Conservation (phyloP, 257 asterid species). For the Solanum appendiculatum region DNA sequence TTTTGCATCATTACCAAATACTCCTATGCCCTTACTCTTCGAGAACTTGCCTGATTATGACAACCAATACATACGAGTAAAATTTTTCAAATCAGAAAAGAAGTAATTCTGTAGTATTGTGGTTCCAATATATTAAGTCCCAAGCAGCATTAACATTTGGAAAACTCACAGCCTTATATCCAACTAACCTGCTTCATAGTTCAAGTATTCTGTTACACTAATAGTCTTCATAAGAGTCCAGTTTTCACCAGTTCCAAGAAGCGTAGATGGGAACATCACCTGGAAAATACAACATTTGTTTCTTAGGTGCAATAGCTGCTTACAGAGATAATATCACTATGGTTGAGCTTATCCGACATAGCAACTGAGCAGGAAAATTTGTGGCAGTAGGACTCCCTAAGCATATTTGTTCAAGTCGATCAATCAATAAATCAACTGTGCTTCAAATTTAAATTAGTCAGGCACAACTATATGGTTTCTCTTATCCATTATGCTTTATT, state of each 20-base stretch:
- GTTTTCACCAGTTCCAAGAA: slow-evolving; percentile 87
- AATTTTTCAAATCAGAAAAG: background rate
- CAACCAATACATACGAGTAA: background rate
- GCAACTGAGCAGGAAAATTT: background rate
- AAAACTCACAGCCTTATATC: background rate
- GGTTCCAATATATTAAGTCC: background rate
- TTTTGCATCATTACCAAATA: slow-evolving; percentile 93
- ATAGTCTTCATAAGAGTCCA: slow-evolving; percentile 98
- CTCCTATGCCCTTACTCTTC: slow-evolving; percentile 91
- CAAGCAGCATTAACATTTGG: background rate
- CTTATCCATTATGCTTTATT: background rate
- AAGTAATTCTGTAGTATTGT: background rate
- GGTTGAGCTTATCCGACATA: background rate
- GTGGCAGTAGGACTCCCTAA: background rate
- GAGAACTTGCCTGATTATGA: slow-evolving; percentile 72
- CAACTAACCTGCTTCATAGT: slow-evolving; percentile 87
- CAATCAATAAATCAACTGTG: background rate
- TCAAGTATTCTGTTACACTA: slow-evolving; percentile 93
- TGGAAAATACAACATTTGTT: slow-evolving; percentile 12
- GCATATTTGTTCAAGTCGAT: background rate
- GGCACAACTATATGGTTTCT: background rate
- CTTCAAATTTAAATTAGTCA: background rate
- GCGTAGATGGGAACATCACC: slow-evolving; percentile 98
- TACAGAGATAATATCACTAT: background rate
- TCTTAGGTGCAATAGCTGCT: background rate